phyloP scores from a whole-genome alignment of 139 green algal genomes.

The Chlamydomonas sp. region DNA sequence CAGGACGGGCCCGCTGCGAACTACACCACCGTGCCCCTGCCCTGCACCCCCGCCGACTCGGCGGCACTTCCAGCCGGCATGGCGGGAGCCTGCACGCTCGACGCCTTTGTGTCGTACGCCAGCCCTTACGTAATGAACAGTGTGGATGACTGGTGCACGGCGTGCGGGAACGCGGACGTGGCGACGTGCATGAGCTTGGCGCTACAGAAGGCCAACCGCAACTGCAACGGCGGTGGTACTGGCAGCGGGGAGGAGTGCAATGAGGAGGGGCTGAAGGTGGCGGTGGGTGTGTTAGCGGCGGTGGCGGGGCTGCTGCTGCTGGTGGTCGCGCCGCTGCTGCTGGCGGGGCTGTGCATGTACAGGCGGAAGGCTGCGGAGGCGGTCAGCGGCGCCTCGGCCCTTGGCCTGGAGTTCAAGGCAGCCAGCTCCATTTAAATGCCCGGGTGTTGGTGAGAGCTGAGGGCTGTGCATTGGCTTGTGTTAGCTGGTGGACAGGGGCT shows the following conservation, averaged over 20 bases:
- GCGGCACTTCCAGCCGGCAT: background rate
- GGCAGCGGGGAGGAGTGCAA: background rate
- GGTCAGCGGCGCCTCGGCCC: too few relatives aligned
- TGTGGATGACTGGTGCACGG: constrained; percentile 14
- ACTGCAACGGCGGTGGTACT: background rate
- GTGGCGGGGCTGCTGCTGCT: constrained; percentile 7
- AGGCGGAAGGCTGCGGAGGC: too few relatives aligned
- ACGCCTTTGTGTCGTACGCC: constrained; percentile 7
- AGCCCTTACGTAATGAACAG: background rate
- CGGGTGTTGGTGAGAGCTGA: too few relatives aligned
- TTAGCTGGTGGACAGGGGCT: too few relatives aligned
- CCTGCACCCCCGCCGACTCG: background rate
- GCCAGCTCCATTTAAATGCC: too few relatives aligned
- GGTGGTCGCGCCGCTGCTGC: background rate
- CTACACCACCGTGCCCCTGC: constrained; percentile 22
- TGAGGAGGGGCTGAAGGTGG: background rate
- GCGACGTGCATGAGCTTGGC: background rate
- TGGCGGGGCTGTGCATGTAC: too few relatives aligned
- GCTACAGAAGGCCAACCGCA: background rate
- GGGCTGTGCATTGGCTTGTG: too few relatives aligned
- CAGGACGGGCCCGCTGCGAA: constrained; percentile 46
- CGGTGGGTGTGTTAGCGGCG: constrained; percentile 23
- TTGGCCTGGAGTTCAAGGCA: too few relatives aligned
- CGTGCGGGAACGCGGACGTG: background rate
- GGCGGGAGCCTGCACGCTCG: constrained; percentile 4